Evolutionary conservation across 1,284 basidiomycete species (phyloP), one percentile per base, ranked within the genome.

Genomic region (Microbotryum violaceum): DNA sequence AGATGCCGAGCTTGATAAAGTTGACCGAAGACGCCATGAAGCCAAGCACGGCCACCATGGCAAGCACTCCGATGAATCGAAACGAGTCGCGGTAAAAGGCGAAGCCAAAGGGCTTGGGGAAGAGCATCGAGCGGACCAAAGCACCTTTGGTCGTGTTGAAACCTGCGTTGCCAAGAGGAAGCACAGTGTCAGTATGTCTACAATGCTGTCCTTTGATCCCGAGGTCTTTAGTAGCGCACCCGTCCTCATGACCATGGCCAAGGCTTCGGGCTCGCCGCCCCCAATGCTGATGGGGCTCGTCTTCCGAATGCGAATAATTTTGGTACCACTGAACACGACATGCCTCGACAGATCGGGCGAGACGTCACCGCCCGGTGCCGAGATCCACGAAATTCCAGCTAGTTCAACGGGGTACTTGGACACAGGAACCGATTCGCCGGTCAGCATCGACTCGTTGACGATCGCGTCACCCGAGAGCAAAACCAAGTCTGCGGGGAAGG

Each of bases 141-240:
- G 94, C 89, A 37, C 96, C 96, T 77, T 98, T 98, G 14, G 96
- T 98, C 3, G 96, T 99, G 74, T 90, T 91, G 78, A 98, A 98
- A 0, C 91, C 90, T 88, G 64, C 31, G 16, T n/a, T 7, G 14
- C 37, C 12, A 14, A 37, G 37, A 54, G n/a, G 23, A 20, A 57
- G 51, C 31, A 23, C 14, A 37, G 18, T 29, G n/a, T 54, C 9
- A 44, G 10, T 18, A 49, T 63, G 48, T 12, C 37, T 42, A 18
- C 5, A 42, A 18, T 18, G 37, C 37, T 1, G 16, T 16, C 14
- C 0, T 2, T 4, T 18, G 14, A 3, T 42, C 37, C 37, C 37
- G 5, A 42, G 37, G 16, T 42, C 37, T 16, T 12, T 63, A 65
- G 18, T 53, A 31, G 73, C 76, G 63, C 58, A 87, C 88, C 91